A percentile compares a stretch with the other conserved stretches of the same genome.
phyloP scores from a whole-genome alignment of 2,329 filamentous ascomycete genomes.

The Aspergillus ruber region DNA sequence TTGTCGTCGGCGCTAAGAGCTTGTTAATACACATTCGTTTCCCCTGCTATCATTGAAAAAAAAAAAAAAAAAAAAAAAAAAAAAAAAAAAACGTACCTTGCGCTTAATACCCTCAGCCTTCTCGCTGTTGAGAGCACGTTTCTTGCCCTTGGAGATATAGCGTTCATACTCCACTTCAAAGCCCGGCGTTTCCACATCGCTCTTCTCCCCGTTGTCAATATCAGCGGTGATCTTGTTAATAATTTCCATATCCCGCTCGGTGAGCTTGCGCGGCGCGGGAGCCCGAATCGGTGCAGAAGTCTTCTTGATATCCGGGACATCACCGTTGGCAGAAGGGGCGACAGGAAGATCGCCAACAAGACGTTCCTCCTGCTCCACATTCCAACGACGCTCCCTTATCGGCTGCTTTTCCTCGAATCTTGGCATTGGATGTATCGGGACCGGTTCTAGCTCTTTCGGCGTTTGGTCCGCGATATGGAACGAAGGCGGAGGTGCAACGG shows the following conservation, averaged over 20 bases:
- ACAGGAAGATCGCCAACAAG: constrained; percentile 12
- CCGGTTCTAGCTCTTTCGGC: constrained; percentile 19
- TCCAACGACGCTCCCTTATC: constrained; percentile 21
- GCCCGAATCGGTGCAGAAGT: constrained; percentile 19
- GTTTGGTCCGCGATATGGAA: constrained; percentile 12
- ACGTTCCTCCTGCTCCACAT: constrained; percentile 17
- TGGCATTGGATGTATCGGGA: constrained; percentile 17
- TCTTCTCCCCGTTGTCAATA: constrained; percentile 52
- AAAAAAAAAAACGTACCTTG: constrained; percentile 49
- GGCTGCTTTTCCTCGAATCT: constrained; percentile 23
- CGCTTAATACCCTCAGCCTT: constrained; percentile 57
- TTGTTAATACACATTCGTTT: constrained; percentile 7
- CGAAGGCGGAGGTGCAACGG: constrained; percentile 14
- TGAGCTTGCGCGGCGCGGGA: constrained; percentile 50
- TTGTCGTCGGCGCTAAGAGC: constrained; percentile 52
- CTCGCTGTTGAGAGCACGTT: constrained; percentile 63
- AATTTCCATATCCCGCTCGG: constrained; percentile 59
- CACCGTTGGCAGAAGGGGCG: constrained; percentile 19
- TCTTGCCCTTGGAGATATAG: constrained; percentile 51
- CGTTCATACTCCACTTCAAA: constrained; percentile 48
- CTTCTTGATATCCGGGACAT: constrained; percentile 10
- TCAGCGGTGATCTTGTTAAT: constrained; percentile 60
- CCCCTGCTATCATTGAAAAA: constrained; percentile 9
- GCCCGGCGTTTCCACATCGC: constrained; percentile 50
- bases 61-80: constrained; percentile 16